These are phyloP conservation scores for Rhizopus sp. DNA, from an alignment of 371 early-diverging fungal species.

Conservation along the genomic window DNA sequence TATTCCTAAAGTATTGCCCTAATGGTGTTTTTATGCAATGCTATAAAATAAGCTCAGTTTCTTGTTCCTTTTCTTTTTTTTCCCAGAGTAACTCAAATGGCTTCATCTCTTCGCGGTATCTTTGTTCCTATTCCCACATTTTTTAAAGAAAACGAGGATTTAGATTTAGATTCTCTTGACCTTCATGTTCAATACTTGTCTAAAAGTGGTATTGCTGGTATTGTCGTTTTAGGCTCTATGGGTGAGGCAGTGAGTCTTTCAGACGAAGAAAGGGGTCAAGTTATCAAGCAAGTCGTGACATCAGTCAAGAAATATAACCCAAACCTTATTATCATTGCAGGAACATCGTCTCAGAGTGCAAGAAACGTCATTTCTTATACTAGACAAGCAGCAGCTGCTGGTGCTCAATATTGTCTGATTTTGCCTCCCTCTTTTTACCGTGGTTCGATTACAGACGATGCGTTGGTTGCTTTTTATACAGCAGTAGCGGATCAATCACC, in stretches of 20 bases:
- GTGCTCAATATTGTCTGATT: conserved; percentile 39
- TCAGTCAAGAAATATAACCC: conserved; percentile 36
- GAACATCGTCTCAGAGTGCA: conserved; percentile 42
- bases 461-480: conserved; percentile 33
- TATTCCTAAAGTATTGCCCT: too few relatives aligned
- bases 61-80: neutral
- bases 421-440: conserved; percentile 50
- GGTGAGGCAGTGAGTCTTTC: conserved; percentile 49
- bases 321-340: conserved; percentile 37
- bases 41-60: neutral
- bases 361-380: conserved; percentile 34
- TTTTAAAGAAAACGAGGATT: conserved; percentile 46
- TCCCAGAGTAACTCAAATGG: conserved; percentile 8
- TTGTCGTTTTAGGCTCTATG: conserved; percentile 50
- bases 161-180: conserved; percentile 44
- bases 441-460: conserved; percentile 30
- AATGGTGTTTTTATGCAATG: too few relatives aligned
- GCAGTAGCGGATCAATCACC: conserved; percentile 46
- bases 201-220: conserved; percentile 45
- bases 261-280: conserved; percentile 35
- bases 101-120: conserved; percentile 35
- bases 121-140: conserved; percentile 52
- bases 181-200: conserved; percentile 38
- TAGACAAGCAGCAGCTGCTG: conserved; percentile 37
- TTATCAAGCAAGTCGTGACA: conserved; percentile 30